phyloP scores from a whole-genome alignment of 2,329 filamentous ascomycete species.

The Aspergillus sp. region DNA sequence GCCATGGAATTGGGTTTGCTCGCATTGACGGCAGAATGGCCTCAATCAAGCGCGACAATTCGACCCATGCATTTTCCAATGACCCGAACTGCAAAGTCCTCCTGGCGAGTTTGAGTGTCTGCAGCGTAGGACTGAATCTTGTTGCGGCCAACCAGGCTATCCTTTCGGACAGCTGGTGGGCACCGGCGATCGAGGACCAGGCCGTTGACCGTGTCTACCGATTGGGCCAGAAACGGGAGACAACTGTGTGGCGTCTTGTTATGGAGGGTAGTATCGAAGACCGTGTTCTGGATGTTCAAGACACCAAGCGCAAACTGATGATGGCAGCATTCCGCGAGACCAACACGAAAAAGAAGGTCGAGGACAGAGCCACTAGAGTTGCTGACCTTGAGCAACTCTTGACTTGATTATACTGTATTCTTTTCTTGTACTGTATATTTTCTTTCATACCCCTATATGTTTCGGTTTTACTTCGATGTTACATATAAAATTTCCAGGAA shows the following conservation, averaged over 20 bases:
- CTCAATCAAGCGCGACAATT: constrained; percentile 63
- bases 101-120: constrained; percentile 76
- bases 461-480: background rate
- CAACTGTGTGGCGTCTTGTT: constrained; percentile 74
- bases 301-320: constrained; percentile 73
- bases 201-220: constrained; percentile 84
- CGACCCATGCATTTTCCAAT: constrained; percentile 62
- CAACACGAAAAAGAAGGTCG: constrained; percentile 50
- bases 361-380: constrained; percentile 51
- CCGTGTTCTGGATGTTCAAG: constrained; percentile 71
- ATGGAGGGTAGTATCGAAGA: constrained; percentile 80
- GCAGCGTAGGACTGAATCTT: constrained; percentile 80
- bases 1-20: constrained; percentile 58
- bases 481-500: no score
- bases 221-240: constrained; percentile 73
- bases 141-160: constrained; percentile 83
- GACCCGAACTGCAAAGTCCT: constrained; percentile 68
- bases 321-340: constrained; percentile 76
- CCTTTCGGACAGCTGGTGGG: constrained; percentile 84
- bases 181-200: constrained; percentile 87
- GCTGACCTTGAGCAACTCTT: constrained; percentile 41
- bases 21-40: constrained; percentile 80
- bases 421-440: background rate
- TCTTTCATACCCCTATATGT: background rate
- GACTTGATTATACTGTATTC: constrained; percentile 5